A percentile compares a stretch with the other conserved stretches of the same genome.
Evolutionary conservation across 179 eudicot genomes (phyloP).

Genomic region (Beta lomatogona): DNA sequence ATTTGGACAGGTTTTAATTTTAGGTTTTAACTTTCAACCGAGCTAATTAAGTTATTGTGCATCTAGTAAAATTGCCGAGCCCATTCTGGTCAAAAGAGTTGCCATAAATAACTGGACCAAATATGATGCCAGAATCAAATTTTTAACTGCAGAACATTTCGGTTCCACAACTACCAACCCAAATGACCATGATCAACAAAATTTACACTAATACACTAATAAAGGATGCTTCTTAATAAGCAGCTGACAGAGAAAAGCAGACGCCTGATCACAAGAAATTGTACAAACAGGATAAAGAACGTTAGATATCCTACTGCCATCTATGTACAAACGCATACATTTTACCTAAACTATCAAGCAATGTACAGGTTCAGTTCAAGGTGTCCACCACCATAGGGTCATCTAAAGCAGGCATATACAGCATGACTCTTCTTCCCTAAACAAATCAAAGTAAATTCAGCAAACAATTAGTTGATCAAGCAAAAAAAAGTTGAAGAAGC

Average conservation of each 20-base stretch:
- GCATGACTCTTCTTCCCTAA: constrained; percentile 5
- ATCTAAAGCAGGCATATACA: constrained; percentile 3
- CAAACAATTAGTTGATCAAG: neutral
- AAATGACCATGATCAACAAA: neutral
- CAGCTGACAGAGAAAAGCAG: neutral
- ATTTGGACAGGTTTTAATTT: no score
- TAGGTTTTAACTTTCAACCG: neutral
- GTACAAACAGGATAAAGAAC: neutral
- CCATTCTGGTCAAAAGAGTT: no score
- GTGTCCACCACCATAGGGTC: constrained; percentile 9
- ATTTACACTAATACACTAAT: neutral
- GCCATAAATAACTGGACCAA: neutral
- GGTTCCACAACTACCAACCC: neutral
- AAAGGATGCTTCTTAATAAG: neutral
- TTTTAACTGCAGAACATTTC: neutral
- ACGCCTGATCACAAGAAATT: neutral
- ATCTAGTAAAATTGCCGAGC: no score
- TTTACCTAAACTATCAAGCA: constrained; percentile 13
- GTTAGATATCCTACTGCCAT: neutral
- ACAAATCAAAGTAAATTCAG: neutral
- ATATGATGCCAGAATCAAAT: no score
- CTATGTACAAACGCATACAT: constrained; percentile 4
- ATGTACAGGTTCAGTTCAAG: constrained; percentile 25
- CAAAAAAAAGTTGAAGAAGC: neutral
- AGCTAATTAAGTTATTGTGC: neutral